Evolutionary conservation across 192 early-diverging fungal species (phyloP).

Genomic region (Mortierella hygrophila): DNA sequence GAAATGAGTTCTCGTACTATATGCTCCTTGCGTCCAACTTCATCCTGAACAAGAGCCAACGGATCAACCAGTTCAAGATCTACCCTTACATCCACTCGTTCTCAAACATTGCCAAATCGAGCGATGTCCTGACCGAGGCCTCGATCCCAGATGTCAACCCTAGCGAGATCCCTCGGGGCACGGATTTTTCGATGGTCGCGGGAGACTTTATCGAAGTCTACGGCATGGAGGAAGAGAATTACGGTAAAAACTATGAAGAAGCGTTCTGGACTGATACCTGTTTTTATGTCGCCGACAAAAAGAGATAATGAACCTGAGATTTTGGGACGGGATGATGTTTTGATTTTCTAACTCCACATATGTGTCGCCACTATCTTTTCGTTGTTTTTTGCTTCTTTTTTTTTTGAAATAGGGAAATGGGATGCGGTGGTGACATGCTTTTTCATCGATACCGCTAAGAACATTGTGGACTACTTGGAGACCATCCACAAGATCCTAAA

Average conservation of each 20-base stretch:
- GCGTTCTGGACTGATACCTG: background rate
- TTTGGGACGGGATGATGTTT: background rate
- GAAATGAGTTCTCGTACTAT: conserved; percentile 97
- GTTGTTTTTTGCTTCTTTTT: background rate
- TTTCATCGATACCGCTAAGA: conserved; percentile 98
- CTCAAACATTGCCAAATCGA: conserved; percentile 75
- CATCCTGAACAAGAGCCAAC: conserved; percentile 84
- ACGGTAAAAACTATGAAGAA: conserved; percentile 51
- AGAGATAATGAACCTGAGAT: too few relatives aligned
- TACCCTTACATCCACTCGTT: conserved; percentile 96
- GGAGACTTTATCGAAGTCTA: conserved; percentile 98
- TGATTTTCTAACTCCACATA: background rate
- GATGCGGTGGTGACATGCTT: conserved; percentile 95
- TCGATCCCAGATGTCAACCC: conserved; percentile 89
- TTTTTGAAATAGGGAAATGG: conserved; percentile 65
- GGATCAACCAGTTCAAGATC: conserved; percentile 73
- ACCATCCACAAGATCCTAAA: conserved; percentile 83
- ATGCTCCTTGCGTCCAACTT: conserved; percentile 97
- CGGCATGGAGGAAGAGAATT: conserved; percentile 64
- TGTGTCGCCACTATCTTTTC: background rate
- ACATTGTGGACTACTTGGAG: conserved; percentile 90
- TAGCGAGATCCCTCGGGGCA: conserved; percentile 69
- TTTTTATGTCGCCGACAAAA: background rate
- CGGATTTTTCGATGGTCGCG: conserved; percentile 96
- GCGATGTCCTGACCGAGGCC: conserved; percentile 76